Conservation (phyloP, 768 basidiomycete genomes). For the Phanerochaete carnosa region DNA sequence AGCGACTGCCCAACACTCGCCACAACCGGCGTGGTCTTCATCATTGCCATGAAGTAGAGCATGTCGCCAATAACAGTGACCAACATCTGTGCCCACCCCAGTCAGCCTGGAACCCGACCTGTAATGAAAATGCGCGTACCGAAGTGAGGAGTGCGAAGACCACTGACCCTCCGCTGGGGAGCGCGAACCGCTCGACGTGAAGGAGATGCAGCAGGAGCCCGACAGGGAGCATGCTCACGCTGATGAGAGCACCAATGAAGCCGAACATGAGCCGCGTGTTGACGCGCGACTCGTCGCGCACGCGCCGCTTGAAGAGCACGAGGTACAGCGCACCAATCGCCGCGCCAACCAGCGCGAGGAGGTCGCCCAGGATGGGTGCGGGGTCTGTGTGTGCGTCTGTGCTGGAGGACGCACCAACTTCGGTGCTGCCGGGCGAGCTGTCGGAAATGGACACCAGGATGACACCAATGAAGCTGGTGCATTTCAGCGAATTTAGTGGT, state of each 20-base stretch:
- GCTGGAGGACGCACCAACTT: background rate
- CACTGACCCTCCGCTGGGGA: slow-evolving; percentile 49
- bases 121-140: slow-evolving; percentile 13
- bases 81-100: slow-evolving; percentile 50
- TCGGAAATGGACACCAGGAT: slow-evolving; percentile 85
- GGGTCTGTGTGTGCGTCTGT: background rate
- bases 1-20: slow-evolving; percentile 92
- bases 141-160: slow-evolving; percentile 29
- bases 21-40: slow-evolving; percentile 93
- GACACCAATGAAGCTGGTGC: slow-evolving; percentile 71
- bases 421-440: slow-evolving; percentile 32
- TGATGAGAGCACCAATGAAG: slow-evolving; percentile 85
- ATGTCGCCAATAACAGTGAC: slow-evolving; percentile 84
- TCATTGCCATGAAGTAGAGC: slow-evolving; percentile 84
- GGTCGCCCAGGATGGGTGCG: slow-evolving; percentile 66
- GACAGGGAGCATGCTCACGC: slow-evolving; percentile 69
- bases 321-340: slow-evolving; percentile 86
- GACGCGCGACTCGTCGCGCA: slow-evolving; percentile 74
- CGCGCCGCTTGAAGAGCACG: slow-evolving; percentile 82
- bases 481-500: background rate
- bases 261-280: slow-evolving; percentile 96
- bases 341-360: slow-evolving; percentile 79
- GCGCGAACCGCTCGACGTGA: slow-evolving; percentile 66
- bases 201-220: slow-evolving; percentile 72
- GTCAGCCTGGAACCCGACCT: slow-evolving; percentile 3